These are phyloP conservation scores for Puccinia triticina DNA, from an alignment of 1,284 basidiomycete species.

Conservation along the genomic window DNA sequence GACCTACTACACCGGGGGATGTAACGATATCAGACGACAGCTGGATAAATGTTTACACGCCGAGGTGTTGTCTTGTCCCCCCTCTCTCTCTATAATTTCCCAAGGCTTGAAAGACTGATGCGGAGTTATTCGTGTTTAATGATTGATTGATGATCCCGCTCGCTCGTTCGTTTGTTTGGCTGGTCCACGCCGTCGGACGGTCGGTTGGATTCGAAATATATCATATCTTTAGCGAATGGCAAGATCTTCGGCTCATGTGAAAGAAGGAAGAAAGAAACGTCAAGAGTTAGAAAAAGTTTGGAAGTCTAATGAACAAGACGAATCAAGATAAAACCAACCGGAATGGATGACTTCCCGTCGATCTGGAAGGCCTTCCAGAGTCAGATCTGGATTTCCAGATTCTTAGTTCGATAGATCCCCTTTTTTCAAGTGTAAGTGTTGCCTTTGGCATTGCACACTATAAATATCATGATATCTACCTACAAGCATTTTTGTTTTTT, in stretches of 20 bases:
- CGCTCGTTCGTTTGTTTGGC: neutral
- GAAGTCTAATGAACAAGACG: neutral
- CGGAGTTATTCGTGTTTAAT: too few relatives aligned
- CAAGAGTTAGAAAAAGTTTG: conserved; percentile 31
- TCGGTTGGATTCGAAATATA: neutral
- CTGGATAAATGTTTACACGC: conserved; percentile 39
- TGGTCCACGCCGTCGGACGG: neutral
- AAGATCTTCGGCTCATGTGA: conserved; percentile 31
- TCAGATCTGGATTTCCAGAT: too few relatives aligned
- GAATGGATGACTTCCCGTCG: too few relatives aligned
- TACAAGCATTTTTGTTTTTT: too few relatives aligned
- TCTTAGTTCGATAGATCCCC: too few relatives aligned
- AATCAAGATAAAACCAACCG: neutral
- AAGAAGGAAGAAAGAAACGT: conserved; percentile 6
- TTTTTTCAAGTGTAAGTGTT: too few relatives aligned
- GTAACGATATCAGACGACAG: conserved; percentile 36
- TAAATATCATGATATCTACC: too few relatives aligned
- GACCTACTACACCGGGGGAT: conserved; percentile 41
- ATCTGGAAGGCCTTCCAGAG: too few relatives aligned
- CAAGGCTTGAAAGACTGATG: neutral
- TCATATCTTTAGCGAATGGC: conserved; percentile 13
- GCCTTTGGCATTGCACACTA: too few relatives aligned
- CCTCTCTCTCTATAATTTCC: neutral
- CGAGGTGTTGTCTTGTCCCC: conserved; percentile 7
- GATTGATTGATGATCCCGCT: neutral